A percentile compares a stretch with the other conserved stretches of the same genome.
Conservation (phyloP, 352 stramenopile species). For the Globisporangium nunn region DNA sequence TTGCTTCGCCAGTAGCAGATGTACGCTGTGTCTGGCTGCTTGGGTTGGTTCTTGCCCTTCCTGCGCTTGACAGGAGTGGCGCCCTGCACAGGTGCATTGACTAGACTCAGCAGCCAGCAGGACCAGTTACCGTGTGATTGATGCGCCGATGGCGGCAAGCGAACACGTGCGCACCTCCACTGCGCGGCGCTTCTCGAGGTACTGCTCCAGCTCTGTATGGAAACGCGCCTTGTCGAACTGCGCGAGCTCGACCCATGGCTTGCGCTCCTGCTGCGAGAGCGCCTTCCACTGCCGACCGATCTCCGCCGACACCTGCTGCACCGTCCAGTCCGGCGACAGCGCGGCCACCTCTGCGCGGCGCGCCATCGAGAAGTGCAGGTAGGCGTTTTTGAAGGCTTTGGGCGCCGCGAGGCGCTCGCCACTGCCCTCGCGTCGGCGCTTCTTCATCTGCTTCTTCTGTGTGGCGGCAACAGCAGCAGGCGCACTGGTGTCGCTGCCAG, state of each 20-base stretch:
- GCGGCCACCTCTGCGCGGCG: conserved; percentile 26
- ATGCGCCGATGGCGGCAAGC: too few species aligned
- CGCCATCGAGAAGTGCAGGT: conserved; percentile 37
- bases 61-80: conserved; percentile 21
- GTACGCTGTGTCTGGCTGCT: conserved; percentile 52
- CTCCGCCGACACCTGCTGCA: conserved; percentile 41
- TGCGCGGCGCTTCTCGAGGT: conserved; percentile 12
- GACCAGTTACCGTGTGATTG: too few species aligned
- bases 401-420: conserved; percentile 6
- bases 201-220: conserved; percentile 27
- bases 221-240: conserved; percentile 54
- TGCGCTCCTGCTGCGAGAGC: conserved; percentile 28
- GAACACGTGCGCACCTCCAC: conserved; percentile 1
- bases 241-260: conserved; percentile 45
- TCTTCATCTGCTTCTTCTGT: not conserved
- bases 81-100: not conserved
- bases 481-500: not conserved
- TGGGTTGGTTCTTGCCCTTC: conserved; percentile 34
- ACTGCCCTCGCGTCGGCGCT: conserved; percentile 2
- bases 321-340: conserved; percentile 30
- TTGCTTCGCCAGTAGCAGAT: conserved; percentile 58
- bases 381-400: conserved; percentile 30
- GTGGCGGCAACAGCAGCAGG: not conserved
- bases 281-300: conserved; percentile 46
- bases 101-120: not conserved